A percentile compares a stretch with the other conserved stretches of the same genome.
Evolutionary conservation across 179 eudicot species (phyloP).

Genomic region (Gypsophila paniculata): DNA sequence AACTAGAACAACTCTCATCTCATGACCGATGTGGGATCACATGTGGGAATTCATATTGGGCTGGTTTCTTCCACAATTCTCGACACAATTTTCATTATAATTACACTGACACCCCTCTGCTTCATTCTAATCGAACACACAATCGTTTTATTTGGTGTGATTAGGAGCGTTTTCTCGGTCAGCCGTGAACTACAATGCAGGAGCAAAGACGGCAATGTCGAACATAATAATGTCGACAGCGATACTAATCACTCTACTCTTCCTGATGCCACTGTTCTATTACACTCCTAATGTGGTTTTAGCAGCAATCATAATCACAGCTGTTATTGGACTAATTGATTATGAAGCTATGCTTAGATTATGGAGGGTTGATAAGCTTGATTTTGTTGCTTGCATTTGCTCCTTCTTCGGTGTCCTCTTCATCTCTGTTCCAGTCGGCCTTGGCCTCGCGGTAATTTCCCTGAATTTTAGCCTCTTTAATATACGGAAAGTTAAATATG

Average conservation of each 20-base stretch:
- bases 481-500: too few species aligned
- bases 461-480: background rate
- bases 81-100: background rate
- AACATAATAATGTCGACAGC: conserved; percentile 78
- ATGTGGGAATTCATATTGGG: too few species aligned
- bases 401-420: conserved; percentile 83
- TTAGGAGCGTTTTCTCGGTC: conserved; percentile 82
- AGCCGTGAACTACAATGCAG: conserved; percentile 89
- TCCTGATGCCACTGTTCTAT: conserved; percentile 80
- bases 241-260: conserved; percentile 67
- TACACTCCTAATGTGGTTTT: conserved; percentile 85
- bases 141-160: background rate
- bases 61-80: too few species aligned
- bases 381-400: conserved; percentile 64
- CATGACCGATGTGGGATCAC: too few species aligned
- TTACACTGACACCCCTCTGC: too few species aligned
- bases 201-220: conserved; percentile 71
- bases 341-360: conserved; percentile 48
- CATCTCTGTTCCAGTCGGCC: conserved; percentile 70
- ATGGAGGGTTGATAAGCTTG: conserved; percentile 87
- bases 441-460: conserved; percentile 62
- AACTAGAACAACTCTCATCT: too few species aligned
- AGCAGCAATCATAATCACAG: conserved; percentile 75
- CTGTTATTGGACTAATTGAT: conserved; percentile 78
- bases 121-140: background rate